phyloP scores from a whole-genome alignment of 768 basidiomycete species.

The Leccinum truebloodii region DNA sequence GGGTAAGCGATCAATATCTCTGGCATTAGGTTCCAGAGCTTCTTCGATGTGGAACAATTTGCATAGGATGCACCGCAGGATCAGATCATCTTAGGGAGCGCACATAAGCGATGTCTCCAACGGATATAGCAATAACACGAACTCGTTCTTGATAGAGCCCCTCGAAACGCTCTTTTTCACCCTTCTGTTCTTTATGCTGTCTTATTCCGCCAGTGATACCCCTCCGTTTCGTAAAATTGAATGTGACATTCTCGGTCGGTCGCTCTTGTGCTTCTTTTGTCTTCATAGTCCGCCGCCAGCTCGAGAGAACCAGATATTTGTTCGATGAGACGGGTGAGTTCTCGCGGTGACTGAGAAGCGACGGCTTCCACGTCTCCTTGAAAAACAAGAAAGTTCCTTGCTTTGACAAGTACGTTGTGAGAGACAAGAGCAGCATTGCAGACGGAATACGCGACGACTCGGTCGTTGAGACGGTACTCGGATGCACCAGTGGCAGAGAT shows the following conservation, averaged over 20 bases:
- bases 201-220: conserved; percentile 95
- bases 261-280: conserved; percentile 85
- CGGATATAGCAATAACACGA: conserved; percentile 22
- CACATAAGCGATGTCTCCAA: conserved; percentile 6
- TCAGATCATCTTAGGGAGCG: conserved; percentile 66
- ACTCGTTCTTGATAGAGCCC: conserved; percentile 73
- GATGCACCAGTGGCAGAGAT: conserved; percentile 86
- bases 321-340: conserved; percentile 88
- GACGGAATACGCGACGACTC: conserved; percentile 77
- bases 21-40: conserved; percentile 71
- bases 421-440: conserved; percentile 87
- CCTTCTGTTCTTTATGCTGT: conserved; percentile 96
- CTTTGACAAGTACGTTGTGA: conserved; percentile 97
- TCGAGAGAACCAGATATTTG: conserved; percentile 96
- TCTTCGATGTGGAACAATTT: conserved; percentile 89
- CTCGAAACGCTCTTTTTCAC: conserved; percentile 88
- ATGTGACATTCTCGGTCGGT: conserved; percentile 91
- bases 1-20: conserved; percentile 36
- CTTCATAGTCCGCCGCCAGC: conserved; percentile 77
- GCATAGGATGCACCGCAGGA: conserved; percentile 81
- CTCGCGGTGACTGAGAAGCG: conserved; percentile 90
- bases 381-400: conserved; percentile 99
- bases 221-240: conserved; percentile 92
- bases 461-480: conserved; percentile 86
- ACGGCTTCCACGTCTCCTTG: conserved; percentile 99